Percentiles rank a stretch among this genome's conserved stretches.
Conservation (phyloP, 805 yeast genomes). For the Wickerhamiella australiensis region DNA sequence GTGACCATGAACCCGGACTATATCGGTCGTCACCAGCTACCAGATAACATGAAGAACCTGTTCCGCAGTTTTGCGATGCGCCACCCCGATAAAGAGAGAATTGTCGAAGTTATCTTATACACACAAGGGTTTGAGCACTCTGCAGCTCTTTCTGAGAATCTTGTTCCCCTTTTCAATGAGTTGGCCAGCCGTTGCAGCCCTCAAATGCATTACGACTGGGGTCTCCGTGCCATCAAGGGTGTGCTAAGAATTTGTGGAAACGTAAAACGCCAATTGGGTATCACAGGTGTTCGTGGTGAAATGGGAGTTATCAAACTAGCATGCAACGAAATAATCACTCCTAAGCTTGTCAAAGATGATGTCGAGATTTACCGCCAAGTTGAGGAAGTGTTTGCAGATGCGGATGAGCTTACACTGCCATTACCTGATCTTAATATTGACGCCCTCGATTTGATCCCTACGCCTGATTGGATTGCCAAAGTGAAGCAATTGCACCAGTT, state of each 20-base stretch:
- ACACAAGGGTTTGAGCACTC: slow-evolving; percentile 59
- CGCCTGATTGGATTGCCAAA: slow-evolving; percentile 41
- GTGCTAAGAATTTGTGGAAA: slow-evolving; percentile 49
- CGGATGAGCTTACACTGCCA: slow-evolving; percentile 21
- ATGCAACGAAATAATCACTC: slow-evolving; percentile 45
- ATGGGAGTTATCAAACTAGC: slow-evolving; percentile 41
- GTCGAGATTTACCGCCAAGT: slow-evolving; percentile 30
- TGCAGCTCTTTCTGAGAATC: slow-evolving; percentile 31
- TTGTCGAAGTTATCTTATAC: slow-evolving; percentile 58
- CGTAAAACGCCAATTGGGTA: slow-evolving; percentile 21
- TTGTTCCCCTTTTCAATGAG: slow-evolving; percentile 44
- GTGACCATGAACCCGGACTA: slow-evolving; percentile 88
- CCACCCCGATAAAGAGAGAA: slow-evolving; percentile 54
- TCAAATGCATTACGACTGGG: slow-evolving; percentile 82
- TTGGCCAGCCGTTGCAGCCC: slow-evolving; percentile 34
- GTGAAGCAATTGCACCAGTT: slow-evolving; percentile 51
- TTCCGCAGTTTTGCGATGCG: slow-evolving; percentile 68
- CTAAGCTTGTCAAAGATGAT: slow-evolving; percentile 52
- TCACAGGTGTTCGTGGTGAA: not conserved
- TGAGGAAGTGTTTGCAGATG: slow-evolving; percentile 14
- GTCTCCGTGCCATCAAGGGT: slow-evolving; percentile 67
- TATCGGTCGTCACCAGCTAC: slow-evolving; percentile 68
- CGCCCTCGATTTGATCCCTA: slow-evolving; percentile 1
- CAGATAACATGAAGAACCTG: slow-evolving; percentile 71
- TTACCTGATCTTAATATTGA: slow-evolving; percentile 16